Base-by-base conservation (phyloP, 2,329 filamentous ascomycete species). In the Botrytis squamosa region DNA sequence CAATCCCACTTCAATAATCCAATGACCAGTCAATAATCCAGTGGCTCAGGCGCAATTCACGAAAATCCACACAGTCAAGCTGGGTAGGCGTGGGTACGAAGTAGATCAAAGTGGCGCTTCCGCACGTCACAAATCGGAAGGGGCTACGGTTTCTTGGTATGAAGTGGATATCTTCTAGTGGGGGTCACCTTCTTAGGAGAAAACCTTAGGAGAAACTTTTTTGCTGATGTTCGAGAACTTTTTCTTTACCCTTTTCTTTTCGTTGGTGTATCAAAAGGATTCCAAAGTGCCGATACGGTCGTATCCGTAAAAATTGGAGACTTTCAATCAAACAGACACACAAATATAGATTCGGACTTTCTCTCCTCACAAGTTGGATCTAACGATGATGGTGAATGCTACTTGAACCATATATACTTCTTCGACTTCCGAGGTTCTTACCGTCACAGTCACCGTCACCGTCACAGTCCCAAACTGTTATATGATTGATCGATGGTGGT, bases 71-170 rank as follows among this genome's bases (percentile, higher is more conserved):
- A 66, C 60, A 66, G 42, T 71, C 44, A 44, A 55, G 29, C 29
- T 52, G 62, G 49, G 25, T 55, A 55, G 49, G 49, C 49, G 49
- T 55, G 49, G 49, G 49, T 55, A 55, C 49, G 49, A 55, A 49
- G 70, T 66, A 72, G 70, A 72, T 72, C 70, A 46, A 42, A 72
- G 62, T 72, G 70, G 70, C 70, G 70, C 63, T 67, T 72, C 46
- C 70, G 60, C 70, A 71, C 60, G 70, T 71, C 70, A 71, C 70
- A 66, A 71, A 66, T 71, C 60, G 60, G 60, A 65, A 55, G 70
- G 66, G 66, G 66, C 49, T 68, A 29, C 25, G 52, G 65, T 68
- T 57, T 20, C 65, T 67, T 57, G 49, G 18, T 57, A n/a, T 18
- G 62, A 40, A 42, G 46, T 68, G 65, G 65, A 68, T 57, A 42